phyloP scores from a whole-genome alignment of 139 green algal species.

The Closterium sp. region DNA sequence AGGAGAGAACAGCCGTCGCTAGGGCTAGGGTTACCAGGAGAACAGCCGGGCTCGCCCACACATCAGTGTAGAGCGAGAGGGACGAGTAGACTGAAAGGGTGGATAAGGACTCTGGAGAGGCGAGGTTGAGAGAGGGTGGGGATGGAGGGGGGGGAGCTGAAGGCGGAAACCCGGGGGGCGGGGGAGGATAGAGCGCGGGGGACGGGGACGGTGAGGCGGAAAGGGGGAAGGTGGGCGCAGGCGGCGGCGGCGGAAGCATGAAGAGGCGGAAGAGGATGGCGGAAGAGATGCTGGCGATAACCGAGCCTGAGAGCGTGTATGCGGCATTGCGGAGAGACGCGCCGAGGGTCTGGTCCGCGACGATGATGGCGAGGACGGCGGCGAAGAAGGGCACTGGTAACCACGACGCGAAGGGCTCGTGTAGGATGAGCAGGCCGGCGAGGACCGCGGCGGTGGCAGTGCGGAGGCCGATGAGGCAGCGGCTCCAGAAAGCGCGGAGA shows the following conservation, averaged over 20 bases:
- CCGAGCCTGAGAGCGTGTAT: neutral
- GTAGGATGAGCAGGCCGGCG: neutral
- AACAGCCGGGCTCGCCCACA: neutral
- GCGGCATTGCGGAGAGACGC: neutral
- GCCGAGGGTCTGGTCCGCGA: neutral
- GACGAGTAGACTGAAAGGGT: neutral
- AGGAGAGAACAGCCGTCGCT: neutral
- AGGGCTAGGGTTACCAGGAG: neutral
- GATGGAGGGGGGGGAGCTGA: neutral
- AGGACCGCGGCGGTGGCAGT: neutral
- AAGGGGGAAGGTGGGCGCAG: neutral
- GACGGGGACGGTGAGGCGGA: neutral
- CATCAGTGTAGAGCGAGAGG: neutral
- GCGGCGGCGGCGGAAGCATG: neutral
- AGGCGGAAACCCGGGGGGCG: neutral
- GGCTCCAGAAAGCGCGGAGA: neutral
- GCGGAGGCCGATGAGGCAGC: neutral
- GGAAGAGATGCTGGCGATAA: neutral
- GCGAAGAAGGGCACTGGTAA: slow-evolving; percentile 5
- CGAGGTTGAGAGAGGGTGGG: no score
- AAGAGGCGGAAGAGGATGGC: neutral
- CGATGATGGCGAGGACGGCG: slow-evolving; percentile 7
- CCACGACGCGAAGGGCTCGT: neutral
- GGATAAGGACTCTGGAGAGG: no score
- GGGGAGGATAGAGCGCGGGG: neutral